Base-by-base conservation (phyloP, 2,329 filamentous ascomycete species). In the Exophiala viscosa region DNA sequence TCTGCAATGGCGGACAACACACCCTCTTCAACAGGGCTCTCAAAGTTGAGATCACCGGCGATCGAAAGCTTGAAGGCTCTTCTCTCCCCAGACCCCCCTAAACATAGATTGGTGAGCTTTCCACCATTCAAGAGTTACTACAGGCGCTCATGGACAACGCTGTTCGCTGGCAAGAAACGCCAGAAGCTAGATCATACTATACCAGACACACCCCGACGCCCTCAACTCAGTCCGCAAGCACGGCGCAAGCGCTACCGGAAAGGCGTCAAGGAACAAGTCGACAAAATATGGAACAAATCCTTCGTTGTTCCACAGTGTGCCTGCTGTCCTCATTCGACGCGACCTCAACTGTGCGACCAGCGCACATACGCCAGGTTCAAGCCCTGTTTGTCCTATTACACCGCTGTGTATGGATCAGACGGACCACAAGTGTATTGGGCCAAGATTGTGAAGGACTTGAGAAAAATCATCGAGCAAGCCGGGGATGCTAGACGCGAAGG, bases 341-440 rank as follows among this genome's bases (percentile, higher is more conserved):
- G 23, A 11, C 15, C 20, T 3, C 51, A 14, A 43, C 41, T 32
- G 31, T 48, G 51, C 40, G 18, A 7, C 10, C 15, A 45, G 8
- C 13, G 40, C 11, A 48, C 51, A 18, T 49, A 54, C 33, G 17
- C 35, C 18, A 38, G 40, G 15, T 54, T 54, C 46, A 8, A 44
- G 9, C 23, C 40, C 10, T 23, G 18, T 23, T 17, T 42, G 28
- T 17, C 18, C n/a, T 28, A 17, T 7, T 48, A 28, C 33, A 20
- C 35, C 14, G 9, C 35, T 14, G 51, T 54, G 2, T 50, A 54
- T 36, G 51, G 51, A 34, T 48, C 45, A 9, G 45, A 54, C 34
- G 51, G 51, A 8, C 33, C 50, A 1, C 31, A 39, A 20, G 28
- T 54, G 7, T 45, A 44, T 34, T 48, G 45, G 45, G 43, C 36